Conservation (phyloP, 2,329 filamentous ascomycete species). For the Botrytis fabae region DNA sequence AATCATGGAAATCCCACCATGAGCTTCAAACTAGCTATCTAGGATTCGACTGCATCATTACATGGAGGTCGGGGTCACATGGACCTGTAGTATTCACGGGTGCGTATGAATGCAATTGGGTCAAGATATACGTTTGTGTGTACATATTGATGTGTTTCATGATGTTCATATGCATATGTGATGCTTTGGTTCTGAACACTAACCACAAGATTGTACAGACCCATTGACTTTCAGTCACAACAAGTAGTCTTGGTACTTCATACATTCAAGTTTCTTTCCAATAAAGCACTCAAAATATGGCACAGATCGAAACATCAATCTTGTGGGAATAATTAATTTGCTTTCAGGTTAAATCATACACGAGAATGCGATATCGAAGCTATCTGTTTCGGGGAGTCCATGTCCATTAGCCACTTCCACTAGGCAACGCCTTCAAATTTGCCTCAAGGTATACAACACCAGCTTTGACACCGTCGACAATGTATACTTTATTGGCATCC, state of each 20-base stretch:
- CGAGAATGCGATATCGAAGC: neutral
- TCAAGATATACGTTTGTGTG: neutral
- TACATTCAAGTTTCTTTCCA: neutral
- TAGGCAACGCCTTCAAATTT: slow-evolving; percentile 16
- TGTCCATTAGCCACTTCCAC: neutral
- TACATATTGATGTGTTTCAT: neutral
- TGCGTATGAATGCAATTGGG: neutral
- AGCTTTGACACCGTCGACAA: slow-evolving; percentile 79
- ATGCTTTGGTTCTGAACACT: neutral
- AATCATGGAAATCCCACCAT: neutral
- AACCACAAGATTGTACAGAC: no score
- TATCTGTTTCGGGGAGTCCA: neutral
- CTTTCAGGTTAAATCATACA: neutral
- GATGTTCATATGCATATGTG: neutral
- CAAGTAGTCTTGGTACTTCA: neutral
- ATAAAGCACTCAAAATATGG: neutral
- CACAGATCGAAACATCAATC: neutral
- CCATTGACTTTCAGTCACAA: neutral
- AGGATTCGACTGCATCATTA: neutral
- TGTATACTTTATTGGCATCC: slow-evolving; percentile 58
- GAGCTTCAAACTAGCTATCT: neutral
- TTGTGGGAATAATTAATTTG: neutral
- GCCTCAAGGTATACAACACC: slow-evolving; percentile 49
- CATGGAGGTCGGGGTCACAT: neutral
- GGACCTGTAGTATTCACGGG: neutral